Conservation (phyloP, 192 early-diverging fungal species). For the Coemansia sp. region DNA sequence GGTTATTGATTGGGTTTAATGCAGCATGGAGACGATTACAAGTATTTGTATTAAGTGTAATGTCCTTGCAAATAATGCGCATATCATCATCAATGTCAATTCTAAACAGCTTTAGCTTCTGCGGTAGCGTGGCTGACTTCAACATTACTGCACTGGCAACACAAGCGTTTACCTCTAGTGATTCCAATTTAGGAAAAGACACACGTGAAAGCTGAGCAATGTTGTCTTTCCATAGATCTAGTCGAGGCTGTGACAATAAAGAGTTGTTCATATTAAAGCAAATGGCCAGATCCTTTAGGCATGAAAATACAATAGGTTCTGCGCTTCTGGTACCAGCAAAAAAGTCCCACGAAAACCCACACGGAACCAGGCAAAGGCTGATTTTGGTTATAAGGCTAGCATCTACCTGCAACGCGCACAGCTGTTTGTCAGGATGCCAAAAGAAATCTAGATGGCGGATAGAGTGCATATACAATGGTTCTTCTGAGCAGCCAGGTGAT, state of each 20-base stretch:
- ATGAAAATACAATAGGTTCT: neutral
- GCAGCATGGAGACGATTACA: neutral
- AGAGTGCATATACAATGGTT: neutral
- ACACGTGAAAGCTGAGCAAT: neutral
- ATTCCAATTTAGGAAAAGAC: neutral
- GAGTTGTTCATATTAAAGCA: neutral
- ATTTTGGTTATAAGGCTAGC: neutral
- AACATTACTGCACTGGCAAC: neutral
- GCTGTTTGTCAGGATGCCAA: neutral
- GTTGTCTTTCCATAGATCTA: neutral
- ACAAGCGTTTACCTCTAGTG: neutral
- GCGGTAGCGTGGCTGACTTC: neutral
- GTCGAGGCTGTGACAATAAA: no score
- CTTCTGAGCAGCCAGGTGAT: neutral
- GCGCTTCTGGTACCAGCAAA: neutral
- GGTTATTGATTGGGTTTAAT: neutral
- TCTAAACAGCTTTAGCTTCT: neutral
- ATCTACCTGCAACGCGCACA: neutral
- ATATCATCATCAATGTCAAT: neutral
- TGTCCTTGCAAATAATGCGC: neutral
- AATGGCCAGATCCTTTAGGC: neutral
- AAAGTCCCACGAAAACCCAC: neutral
- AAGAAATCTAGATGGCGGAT: neutral
- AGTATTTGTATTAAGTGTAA: neutral
- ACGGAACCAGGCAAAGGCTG: neutral